Evolutionary conservation across 176 grass and related monocot genomes (phyloP).

Genomic region (Lolium perenne): DNA sequence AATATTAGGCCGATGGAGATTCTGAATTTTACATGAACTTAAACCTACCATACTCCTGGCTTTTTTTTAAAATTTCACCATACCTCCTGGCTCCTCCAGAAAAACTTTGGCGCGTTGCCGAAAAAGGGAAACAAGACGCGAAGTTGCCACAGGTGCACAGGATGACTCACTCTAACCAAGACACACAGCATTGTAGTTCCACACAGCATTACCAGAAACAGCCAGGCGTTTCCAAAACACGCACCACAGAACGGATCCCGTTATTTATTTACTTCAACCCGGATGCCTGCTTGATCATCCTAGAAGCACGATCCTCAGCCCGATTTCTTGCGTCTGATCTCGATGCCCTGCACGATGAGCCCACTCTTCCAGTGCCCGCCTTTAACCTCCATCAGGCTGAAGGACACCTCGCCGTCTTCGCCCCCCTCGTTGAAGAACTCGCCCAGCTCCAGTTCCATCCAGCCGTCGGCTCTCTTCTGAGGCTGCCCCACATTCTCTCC

Average conservation of each 20-base stretch:
- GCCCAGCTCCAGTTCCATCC: conserved; percentile 74
- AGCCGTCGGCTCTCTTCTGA: conserved; percentile 38
- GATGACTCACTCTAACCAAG: neutral
- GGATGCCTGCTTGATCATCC: neutral
- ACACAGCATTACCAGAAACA: neutral
- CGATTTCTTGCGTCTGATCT: conserved; percentile 62
- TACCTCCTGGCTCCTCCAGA: too few species aligned
- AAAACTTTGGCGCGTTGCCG: too few species aligned
- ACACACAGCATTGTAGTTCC: neutral
- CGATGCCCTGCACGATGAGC: conserved; percentile 69
- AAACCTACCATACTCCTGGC: too few species aligned
- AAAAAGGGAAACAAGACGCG: neutral
- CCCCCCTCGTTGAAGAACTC: conserved; percentile 47
- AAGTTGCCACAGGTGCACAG: neutral
- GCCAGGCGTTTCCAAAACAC: neutral
- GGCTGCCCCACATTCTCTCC: neutral
- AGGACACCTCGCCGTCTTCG: conserved; percentile 50
- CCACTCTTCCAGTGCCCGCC: conserved; percentile 54
- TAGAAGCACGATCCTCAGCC: neutral
- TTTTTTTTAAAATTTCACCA: too few species aligned
- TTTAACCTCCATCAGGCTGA: conserved; percentile 50
- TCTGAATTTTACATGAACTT: too few species aligned
- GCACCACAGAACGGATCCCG: neutral
- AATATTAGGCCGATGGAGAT: too few species aligned
- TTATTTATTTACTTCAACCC: neutral